Evolutionary conservation across 768 basidiomycete genomes (phyloP).

Genomic region (Cubamyces sp.): DNA sequence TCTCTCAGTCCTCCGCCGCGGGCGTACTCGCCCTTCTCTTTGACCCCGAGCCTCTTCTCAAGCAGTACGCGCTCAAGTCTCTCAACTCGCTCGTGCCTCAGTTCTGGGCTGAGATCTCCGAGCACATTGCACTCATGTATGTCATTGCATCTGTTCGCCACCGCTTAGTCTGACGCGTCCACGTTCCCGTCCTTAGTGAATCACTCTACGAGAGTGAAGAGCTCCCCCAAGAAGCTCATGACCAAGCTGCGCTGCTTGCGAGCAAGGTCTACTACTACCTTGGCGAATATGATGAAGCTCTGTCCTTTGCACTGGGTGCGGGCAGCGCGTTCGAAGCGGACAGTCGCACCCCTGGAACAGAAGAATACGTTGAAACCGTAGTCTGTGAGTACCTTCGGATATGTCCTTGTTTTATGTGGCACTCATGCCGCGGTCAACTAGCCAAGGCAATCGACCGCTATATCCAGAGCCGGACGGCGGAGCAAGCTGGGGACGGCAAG

Average conservation of each 20-base stretch:
- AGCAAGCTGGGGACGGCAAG: slow-evolving; percentile 55
- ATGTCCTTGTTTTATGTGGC: not conserved
- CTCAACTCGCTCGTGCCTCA: slow-evolving; percentile 85
- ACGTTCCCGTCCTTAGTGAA: slow-evolving; percentile 59
- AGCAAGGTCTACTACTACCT: slow-evolving; percentile 99
- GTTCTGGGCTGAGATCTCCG: slow-evolving; percentile 99
- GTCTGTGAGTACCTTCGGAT: slow-evolving; percentile 66
- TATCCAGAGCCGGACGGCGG: slow-evolving; percentile 68
- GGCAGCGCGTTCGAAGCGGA: slow-evolving; percentile 85
- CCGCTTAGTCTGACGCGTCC: slow-evolving; percentile 11
- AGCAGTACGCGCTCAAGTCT: slow-evolving; percentile 87
- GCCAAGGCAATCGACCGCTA: slow-evolving; percentile 97
- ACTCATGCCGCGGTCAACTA: slow-evolving; percentile 35
- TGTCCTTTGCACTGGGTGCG: slow-evolving; percentile 93
- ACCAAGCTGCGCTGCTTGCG: slow-evolving; percentile 88
- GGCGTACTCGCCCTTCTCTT: slow-evolving; percentile 91
- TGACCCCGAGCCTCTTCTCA: slow-evolving; percentile 86
- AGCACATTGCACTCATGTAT: slow-evolving; percentile 88
- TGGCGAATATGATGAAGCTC: slow-evolving; percentile 92
- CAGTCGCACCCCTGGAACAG: slow-evolving; percentile 60
- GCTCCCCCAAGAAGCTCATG: slow-evolving; percentile 71
- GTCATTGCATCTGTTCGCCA: slow-evolving; percentile 35
- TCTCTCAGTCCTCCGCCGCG: slow-evolving; percentile 79
- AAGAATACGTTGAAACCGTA: slow-evolving; percentile 94
- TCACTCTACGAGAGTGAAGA: slow-evolving; percentile 84